Conservation (phyloP, 2,329 filamentous ascomycete species). For the Gliomastix tumulicola region DNA sequence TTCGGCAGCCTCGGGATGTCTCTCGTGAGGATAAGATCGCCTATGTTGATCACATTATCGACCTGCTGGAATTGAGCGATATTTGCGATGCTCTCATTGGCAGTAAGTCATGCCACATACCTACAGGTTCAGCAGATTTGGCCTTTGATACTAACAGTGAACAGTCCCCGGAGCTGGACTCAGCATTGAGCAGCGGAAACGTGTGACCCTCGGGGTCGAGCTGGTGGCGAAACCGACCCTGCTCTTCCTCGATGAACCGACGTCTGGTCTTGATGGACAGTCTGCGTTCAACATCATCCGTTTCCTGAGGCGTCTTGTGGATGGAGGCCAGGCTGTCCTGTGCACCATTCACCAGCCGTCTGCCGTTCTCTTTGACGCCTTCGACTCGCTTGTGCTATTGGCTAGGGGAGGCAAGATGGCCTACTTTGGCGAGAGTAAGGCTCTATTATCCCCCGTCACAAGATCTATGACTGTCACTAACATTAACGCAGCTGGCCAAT, state of each 20-base stretch:
- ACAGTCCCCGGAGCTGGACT: constrained; percentile 33
- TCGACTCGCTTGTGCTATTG: constrained; percentile 7
- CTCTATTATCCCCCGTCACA: not conserved
- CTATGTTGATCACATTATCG: constrained; percentile 61
- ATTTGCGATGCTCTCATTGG: constrained; percentile 59
- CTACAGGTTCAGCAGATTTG: constrained; percentile 17
- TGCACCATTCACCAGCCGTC: constrained; percentile 55
- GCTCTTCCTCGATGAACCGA: constrained; percentile 63
- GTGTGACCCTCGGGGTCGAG: constrained; percentile 64
- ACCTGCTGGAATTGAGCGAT: constrained; percentile 56
- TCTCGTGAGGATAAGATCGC: constrained; percentile 54
- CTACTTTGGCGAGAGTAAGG: constrained; percentile 6
- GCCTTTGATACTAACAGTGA: too few species aligned
- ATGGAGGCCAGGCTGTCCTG: constrained; percentile 57
- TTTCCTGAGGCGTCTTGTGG: constrained; percentile 37
- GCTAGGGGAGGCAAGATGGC: constrained; percentile 7
- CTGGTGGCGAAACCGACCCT: constrained; percentile 60
- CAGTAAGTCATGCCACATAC: constrained; percentile 17
- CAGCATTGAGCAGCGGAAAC: constrained; percentile 48
- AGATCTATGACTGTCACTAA: not conserved
- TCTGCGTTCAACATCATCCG: constrained; percentile 25
- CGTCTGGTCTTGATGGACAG: constrained; percentile 31
- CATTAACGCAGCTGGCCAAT: constrained; percentile 1
- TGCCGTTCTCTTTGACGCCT: constrained; percentile 4
- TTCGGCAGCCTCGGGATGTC: constrained; percentile 50